phyloP scores from a whole-genome alignment of 768 basidiomycete genomes.

The Pseudohyphozyma bogoriensis region DNA sequence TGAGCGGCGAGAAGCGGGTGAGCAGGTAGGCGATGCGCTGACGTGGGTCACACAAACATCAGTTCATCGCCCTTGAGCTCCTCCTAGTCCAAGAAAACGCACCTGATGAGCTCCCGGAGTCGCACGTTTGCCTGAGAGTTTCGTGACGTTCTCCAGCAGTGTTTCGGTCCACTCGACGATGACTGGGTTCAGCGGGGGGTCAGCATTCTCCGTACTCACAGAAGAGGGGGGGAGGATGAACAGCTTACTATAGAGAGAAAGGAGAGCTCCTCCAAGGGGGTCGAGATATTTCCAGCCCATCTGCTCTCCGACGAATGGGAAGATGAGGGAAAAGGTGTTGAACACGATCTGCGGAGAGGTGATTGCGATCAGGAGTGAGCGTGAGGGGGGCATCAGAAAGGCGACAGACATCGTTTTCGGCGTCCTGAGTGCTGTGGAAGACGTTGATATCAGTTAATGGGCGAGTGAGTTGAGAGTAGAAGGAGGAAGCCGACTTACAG shows the following conservation, averaged over 20 bases:
- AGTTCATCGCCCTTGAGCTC: too few species aligned
- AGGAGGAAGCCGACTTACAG: too few species aligned
- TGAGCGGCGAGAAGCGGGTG: conserved; percentile 39
- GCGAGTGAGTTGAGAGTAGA: too few species aligned
- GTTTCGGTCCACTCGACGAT: conserved; percentile 39
- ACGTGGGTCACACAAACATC: neutral
- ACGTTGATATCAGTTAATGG: too few species aligned
- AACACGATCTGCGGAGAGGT: conserved; percentile 29
- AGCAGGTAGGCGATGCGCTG: conserved; percentile 39
- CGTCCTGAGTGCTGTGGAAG: conserved; percentile 44
- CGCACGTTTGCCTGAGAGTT: conserved; percentile 34
- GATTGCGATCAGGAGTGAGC: too few species aligned
- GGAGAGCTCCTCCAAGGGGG: conserved; percentile 40
- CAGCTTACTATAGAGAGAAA: conserved; percentile 38
- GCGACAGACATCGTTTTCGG: conserved; percentile 40
- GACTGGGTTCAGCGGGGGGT: conserved; percentile 6
- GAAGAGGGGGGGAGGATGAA: conserved; percentile 22
- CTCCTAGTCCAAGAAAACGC: neutral
- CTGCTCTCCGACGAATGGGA: conserved; percentile 34
- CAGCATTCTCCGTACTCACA: neutral
- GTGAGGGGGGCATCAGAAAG: neutral
- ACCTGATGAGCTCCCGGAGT: conserved; percentile 24
- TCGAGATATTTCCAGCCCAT: conserved; percentile 38
- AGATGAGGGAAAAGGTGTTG: conserved; percentile 41
- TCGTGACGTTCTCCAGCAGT: conserved; percentile 39